Percentiles rank a stretch among this genome's conserved stretches.
phyloP scores from a whole-genome alignment of 1,284 basidiomycete species.

The Veloporphyrellus conicus region DNA sequence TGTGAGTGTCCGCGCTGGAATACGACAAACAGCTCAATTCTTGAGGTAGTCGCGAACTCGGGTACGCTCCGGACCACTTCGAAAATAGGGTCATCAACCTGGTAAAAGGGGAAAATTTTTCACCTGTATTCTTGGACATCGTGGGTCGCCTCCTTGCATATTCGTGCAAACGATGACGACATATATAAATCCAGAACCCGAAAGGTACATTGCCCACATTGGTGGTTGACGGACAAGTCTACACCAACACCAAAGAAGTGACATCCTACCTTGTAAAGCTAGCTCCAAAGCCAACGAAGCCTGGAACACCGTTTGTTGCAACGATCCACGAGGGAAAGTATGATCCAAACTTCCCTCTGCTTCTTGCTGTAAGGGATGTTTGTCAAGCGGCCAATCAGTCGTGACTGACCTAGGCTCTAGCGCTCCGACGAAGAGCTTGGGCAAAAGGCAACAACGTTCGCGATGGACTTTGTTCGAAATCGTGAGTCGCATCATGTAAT shows the following conservation, averaged over 20 bases:
- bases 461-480: constrained; percentile 39
- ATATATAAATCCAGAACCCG: constrained; percentile 40
- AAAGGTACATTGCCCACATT: constrained; percentile 55
- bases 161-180: background rate
- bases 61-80: constrained; percentile 36
- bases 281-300: constrained; percentile 39
- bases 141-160: constrained; percentile 27
- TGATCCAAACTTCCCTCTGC: constrained; percentile 56
- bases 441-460: constrained; percentile 40
- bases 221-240: constrained; percentile 41
- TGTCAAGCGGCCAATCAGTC: background rate
- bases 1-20: constrained; percentile 33
- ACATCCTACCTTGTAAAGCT: constrained; percentile 45
- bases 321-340: constrained; percentile 51
- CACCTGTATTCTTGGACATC: constrained; percentile 52
- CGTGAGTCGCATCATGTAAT: constrained; percentile 39
- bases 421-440: constrained; percentile 51
- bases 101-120: constrained; percentile 58
- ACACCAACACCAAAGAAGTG: constrained; percentile 48
- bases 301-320: constrained; percentile 39
- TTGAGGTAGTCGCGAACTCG: constrained; percentile 40
- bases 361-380: constrained; percentile 42
- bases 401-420: constrained; percentile 25
- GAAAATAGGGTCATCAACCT: constrained; percentile 42
- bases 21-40: background rate